A percentile compares a stretch with the other conserved stretches of the same genome.
Evolutionary conservation across 768 basidiomycete genomes (phyloP).

Genomic region (Suillus cothurnatus): DNA sequence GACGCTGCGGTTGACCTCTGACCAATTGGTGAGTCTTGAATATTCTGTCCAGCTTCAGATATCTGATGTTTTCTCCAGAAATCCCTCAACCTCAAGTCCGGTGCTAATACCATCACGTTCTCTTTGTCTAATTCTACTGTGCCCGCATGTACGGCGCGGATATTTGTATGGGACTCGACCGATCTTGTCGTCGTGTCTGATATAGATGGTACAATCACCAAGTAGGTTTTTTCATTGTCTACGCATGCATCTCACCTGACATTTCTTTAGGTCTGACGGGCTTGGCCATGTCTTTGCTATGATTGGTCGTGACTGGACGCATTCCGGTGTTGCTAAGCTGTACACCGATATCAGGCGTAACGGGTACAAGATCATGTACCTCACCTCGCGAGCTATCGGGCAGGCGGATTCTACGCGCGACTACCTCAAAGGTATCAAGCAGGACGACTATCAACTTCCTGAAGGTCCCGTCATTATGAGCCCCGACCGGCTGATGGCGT

Average conservation of each 20-base stretch:
- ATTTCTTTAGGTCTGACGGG: slow-evolving; percentile 77
- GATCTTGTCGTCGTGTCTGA: slow-evolving; percentile 93
- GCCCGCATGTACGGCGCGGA: slow-evolving; percentile 85
- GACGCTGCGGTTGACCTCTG: slow-evolving; percentile 89
- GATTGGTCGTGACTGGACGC: slow-evolving; percentile 98
- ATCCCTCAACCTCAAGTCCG: slow-evolving; percentile 79
- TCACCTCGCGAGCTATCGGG: slow-evolving; percentile 95
- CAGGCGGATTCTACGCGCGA: slow-evolving; percentile 97
- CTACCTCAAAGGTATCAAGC: slow-evolving; percentile 92
- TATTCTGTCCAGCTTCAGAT: background rate
- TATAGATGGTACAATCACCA: slow-evolving; percentile 99
- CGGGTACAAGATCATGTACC: slow-evolving; percentile 97
- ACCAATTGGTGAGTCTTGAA: slow-evolving; percentile 75
- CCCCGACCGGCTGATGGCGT: slow-evolving; percentile 92
- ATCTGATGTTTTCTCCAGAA: slow-evolving; percentile 51
- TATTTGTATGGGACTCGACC: slow-evolving; percentile 95
- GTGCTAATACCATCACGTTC: slow-evolving; percentile 91
- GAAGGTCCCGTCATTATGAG: slow-evolving; percentile 99
- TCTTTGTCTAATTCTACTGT: slow-evolving; percentile 83
- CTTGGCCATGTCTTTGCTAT: slow-evolving; percentile 96
- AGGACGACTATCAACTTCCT: slow-evolving; percentile 95
- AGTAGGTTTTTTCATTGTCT: slow-evolving; percentile 50
- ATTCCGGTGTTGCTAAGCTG: slow-evolving; percentile 93
- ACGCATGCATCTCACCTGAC: background rate
- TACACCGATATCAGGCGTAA: slow-evolving; percentile 95